phyloP scores from a whole-genome alignment of 2,329 filamentous ascomycete species.

The Hypomyces rosellus region DNA sequence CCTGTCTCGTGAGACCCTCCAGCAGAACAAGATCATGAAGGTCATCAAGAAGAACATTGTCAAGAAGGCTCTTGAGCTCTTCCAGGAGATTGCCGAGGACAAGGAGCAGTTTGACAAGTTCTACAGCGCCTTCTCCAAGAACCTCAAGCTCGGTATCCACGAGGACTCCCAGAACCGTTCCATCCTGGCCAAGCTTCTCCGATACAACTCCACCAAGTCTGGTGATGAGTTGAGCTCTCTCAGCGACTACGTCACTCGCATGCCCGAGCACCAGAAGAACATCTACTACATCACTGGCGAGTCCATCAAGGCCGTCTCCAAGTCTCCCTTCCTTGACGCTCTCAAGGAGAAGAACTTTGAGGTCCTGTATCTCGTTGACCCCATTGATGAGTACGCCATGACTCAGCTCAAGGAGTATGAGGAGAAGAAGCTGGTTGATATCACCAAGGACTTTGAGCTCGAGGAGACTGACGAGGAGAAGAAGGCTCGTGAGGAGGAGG shows the following conservation, averaged over 20 bases:
- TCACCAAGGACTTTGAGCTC: constrained; percentile 99
- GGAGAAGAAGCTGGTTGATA: constrained; percentile 99
- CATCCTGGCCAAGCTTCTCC: constrained; percentile 91
- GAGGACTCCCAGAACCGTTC: constrained; percentile 97
- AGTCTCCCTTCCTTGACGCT: constrained; percentile 97
- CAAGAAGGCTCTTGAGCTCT: constrained; percentile 99
- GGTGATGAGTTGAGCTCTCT: constrained; percentile 93
- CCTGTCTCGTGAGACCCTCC: constrained; percentile 98
- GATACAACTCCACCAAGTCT: constrained; percentile 98
- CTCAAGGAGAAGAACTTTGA: constrained; percentile 99
- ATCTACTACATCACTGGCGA: constrained; percentile 99
- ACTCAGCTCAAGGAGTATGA: constrained; percentile 99
- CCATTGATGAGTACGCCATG: constrained; percentile 99
- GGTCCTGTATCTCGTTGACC: constrained; percentile 98
- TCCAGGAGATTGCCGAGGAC: constrained; percentile 98
- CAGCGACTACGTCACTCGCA: constrained; percentile 95
- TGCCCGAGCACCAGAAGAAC: constrained; percentile 99
- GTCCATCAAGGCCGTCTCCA: constrained; percentile 94
- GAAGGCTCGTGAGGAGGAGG: constrained; percentile 86
- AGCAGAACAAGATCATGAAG: constrained; percentile 99
- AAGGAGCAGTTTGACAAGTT: constrained; percentile 99
- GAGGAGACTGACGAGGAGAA: constrained; percentile 99
- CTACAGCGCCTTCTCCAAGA: constrained; percentile 99
- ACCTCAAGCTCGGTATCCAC: constrained; percentile 99
- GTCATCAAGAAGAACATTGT: constrained; percentile 99